Evolutionary conservation across 345 rosid species (phyloP), one percentile per base, ranked within the genome.

Genomic region (Geranium rotundifolium): DNA sequence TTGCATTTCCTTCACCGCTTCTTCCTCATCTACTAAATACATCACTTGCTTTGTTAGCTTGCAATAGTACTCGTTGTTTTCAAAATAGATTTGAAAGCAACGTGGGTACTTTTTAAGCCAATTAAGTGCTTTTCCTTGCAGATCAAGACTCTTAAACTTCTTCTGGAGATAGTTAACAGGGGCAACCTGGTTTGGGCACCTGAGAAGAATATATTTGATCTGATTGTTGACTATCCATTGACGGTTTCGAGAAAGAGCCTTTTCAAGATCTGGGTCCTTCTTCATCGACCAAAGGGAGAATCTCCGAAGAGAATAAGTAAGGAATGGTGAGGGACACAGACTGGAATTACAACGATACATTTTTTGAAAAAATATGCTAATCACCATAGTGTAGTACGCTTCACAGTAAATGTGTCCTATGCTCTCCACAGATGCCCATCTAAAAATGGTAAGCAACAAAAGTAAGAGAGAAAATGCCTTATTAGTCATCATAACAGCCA

Each of bases 61-160:
- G 73, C 91, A 85, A 72, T 75, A 77, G 73, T 83, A 75, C 79
- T 89, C 95, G 63, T 87, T 82, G 17, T 75, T 71, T 67, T 77
- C 72, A 5, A 84, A 79, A 65, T 78, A 85, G 9, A 87, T 83
- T n/a, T 84, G 80, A 67, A 84, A 92, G 71, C 93, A 92, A 69
- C 91, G 84, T 3, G 98, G 98, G 54, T 92, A 92, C 65, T 92
- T 89, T 69, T 84, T 85, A 34, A 89, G 79, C 98, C 98, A 92
- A 69, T 92, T 89, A 64, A 89, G 69, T 4, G 96, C 96, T 52
- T 87, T 92, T 18, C 98, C 98, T 72, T 87, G 95, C 57, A 92
- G 91, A 79, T 92, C 98, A 66, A 92, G 95, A 39, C 82, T 84
- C 73, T 85, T 92, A 68, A 92, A 92, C 83, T 89, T 89, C 76